Evolutionary conservation across 202 grass and related monocot genomes (phyloP), one percentile per base, ranked within the genome.

Genomic region (Musa balbisiana): DNA sequence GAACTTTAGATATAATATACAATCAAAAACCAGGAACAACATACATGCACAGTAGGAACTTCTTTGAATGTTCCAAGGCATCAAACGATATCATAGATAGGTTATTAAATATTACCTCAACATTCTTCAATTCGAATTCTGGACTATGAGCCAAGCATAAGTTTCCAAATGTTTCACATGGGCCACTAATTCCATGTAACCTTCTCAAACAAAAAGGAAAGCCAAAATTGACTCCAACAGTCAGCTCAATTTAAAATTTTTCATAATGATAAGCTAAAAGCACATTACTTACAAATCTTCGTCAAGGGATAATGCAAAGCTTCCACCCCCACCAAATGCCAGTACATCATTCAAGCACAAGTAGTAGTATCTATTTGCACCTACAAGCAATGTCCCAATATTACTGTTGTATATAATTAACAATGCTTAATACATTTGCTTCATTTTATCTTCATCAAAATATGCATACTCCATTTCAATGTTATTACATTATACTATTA

Each of bases 301-400:
- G 51, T 92, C 87, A 59, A 96, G 78, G 70, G 78, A 62, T 54
- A 96, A 76, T 73, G 93, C 93, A 1, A 89, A 96, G 77, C 64
- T 92, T 58, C 85, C 90, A 78, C 87, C 93, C 33, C 93, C 90
- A 85, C 93, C 93, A 72, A 96, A 96, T 79, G 87, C 93, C 58
- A 96, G 85, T 75, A 56, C 73, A 89, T 96, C 85, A 84, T 92
- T 90, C 80, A 96, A 78, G 75, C 92, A 96, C 73, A 96, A 82
- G 81, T 92, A 96, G 55, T 92, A 96, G 58, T 88, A 96, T 74
- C 89, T 87, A 81, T 96, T 96, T 77, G 85, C 82, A 81, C 92
- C 92, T 96, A 75, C 3, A 70, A 13, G 20, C 80, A 62, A 64
- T 77, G 67, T 27, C 56, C 68, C 24, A 50, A 67, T 20, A 49